Evolutionary conservation across 345 rosid genomes (phyloP), one percentile per base, ranked within the genome.

Genomic region (Sonneratia alba): DNA sequence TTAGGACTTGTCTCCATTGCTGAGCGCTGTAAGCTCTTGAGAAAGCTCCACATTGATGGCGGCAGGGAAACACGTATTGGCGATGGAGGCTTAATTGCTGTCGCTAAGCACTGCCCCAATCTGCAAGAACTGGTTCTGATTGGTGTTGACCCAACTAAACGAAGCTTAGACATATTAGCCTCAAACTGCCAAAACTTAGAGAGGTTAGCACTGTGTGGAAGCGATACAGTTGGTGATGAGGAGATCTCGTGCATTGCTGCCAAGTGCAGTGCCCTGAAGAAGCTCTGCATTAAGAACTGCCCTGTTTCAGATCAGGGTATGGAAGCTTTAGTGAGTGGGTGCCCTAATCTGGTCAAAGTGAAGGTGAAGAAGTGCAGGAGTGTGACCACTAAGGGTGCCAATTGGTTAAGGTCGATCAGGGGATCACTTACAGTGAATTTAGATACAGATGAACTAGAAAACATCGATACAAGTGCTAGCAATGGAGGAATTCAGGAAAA

Each of bases 41-140:
- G 90, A 70, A 89, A 91, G 88, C 92, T 91, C 74, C 89, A 89
- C 73, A 84, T 89, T 12, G 97, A 91, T 83, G 95, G 95, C 51
- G 85, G 86, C 84, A 91, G 85, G 79, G 86, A 85, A 0, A 85
- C 89, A 66, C 83, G 89, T 21, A 86, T 89, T n/a, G 90, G 91
- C 0, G 95, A 91, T 67, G 87, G 87, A 9, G 93, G 95, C 49
- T 71, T 89, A 34, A 73, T 79, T 3, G 78, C 89, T 1, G 84
- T 89, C 19, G 88, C 90, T 0, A 89, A 85, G 69, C 80, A 69
- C 36, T 87, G 90, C 76, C 77, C 86, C 22, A 89, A 85, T 77
- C 77, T 91, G 73, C 92, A 88, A 72, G 96, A 91, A 76, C 70
- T 91, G 67, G 91, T 91, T 36, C 82, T 89, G 47, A 89, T 91